These are phyloP conservation scores for Excoecaria cochinchinensis DNA, from an alignment of 345 rosid species.

Conservation along the genomic window DNA sequence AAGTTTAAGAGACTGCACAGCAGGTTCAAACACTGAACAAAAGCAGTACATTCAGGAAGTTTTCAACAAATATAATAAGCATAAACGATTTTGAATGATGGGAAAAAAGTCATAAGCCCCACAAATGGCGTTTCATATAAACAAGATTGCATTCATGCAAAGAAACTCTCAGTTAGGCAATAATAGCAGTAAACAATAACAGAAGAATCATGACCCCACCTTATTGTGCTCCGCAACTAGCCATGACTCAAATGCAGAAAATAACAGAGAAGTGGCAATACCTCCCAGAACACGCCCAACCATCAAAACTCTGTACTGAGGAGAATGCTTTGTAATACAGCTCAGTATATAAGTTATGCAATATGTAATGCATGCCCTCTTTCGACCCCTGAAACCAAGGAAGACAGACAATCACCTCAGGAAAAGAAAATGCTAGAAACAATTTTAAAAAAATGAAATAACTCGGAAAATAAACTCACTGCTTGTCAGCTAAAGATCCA, in stretches of 20 bases:
- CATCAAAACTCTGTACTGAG: constrained; percentile 88
- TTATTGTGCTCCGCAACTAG: constrained; percentile 19
- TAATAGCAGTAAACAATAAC: not conserved
- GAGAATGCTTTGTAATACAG: constrained; percentile 91
- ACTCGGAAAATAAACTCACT: constrained; percentile 47
- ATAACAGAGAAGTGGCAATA: constrained; percentile 30
- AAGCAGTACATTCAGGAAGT: not conserved
- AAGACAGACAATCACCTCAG: not conserved
- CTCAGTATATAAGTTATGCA: constrained; percentile 83
- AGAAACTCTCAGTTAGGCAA: not conserved
- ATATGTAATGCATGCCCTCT: constrained; percentile 83
- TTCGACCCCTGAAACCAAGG: constrained; percentile 69
- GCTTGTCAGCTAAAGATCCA: constrained; percentile 94
- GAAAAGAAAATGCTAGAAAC: not conserved
- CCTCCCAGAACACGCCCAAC: constrained; percentile 61
- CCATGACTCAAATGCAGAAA: constrained; percentile 27
- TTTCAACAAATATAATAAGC: not conserved
- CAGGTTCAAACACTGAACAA: not conserved
- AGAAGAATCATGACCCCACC: not conserved
- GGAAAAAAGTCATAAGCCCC: not conserved
- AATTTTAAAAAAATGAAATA: not conserved
- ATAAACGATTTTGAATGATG: not conserved
- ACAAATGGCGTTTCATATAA: not conserved
- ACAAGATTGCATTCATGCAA: not conserved
- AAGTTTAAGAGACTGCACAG: too few species aligned